Evolutionary conservation across 768 basidiomycete species (phyloP), one percentile per base, ranked within the genome.

Genomic region (Rhizopogon vinicolor): DNA sequence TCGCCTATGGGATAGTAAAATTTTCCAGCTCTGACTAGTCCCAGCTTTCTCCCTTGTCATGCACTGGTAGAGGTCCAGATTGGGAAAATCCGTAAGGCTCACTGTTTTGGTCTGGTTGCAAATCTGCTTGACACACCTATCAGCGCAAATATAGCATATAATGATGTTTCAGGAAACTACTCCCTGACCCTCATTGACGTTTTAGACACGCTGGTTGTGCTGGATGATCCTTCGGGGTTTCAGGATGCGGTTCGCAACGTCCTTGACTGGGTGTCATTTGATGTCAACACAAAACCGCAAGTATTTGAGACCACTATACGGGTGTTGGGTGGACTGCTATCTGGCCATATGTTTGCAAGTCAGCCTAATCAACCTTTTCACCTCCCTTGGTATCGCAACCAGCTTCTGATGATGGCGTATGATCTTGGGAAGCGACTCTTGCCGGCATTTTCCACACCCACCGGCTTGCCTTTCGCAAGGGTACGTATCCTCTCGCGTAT

Each of bases 271-370:
- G 90, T 97, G 40, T 86, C 86, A 1, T 98, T 97, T 68, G 91
- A 98, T 66, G 88, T 93, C 55, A 87, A 98, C 70, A 93, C 92
- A 41, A 92, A 86, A 69, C 93, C 97, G n/a, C 96, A 99, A 78
- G 89, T 98, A 4, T 99, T 99, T 65, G 96, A 99, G 74, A 91
- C 91, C 9, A 98, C 92, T 1, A 98, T 98, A 53, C 85, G 95
- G 28, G 92, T 94, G 6, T 75, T 99, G 8, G 97, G 97, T 3
- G 93, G 93, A 4, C 79, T 99, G 39, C 68, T 94, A 13, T 92
- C 91, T 7, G 93, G 84, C 25, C 93, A 94, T 63, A 82, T 87
- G 51, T 89, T 86, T 66, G 90, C 91, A n/a, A 84, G 77, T 57
- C 75, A 83, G 49, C 72, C 77, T 2, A 80, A 73, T 2, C 84